These are phyloP conservation scores for Sporothrix brasiliensis DNA, from an alignment of 2,329 filamentous ascomycete genomes.

Conservation along the genomic window DNA sequence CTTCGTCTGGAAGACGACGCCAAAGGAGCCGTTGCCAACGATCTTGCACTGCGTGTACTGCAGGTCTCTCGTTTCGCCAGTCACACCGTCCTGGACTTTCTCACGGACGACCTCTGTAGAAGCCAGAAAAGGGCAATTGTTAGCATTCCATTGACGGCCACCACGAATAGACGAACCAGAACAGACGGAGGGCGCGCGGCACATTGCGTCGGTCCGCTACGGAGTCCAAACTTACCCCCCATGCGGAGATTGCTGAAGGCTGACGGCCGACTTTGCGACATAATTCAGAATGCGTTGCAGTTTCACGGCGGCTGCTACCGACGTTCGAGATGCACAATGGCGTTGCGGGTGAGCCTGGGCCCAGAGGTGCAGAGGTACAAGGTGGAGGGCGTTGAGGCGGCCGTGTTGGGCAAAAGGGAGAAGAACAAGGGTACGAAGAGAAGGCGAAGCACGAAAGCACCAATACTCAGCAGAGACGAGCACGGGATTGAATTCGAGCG, in stretches of 20 bases:
- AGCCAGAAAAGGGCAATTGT: slow-evolving; percentile 32
- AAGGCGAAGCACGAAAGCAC: neutral
- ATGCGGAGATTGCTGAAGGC: slow-evolving; percentile 87
- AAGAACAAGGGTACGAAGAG: neutral
- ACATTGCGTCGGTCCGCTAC: neutral
- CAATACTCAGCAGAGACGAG: neutral
- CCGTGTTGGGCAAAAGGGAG: slow-evolving; percentile 43
- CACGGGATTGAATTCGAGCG: neutral
- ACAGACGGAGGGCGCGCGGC: neutral
- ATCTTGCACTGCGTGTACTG: slow-evolving; percentile 99
- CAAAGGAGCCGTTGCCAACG: slow-evolving; percentile 97
- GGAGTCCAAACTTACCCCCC: slow-evolving; percentile 74
- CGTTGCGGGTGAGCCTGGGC: slow-evolving; percentile 33
- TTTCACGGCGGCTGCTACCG: slow-evolving; percentile 38
- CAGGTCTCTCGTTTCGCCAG: slow-evolving; percentile 93
- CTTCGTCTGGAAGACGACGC: slow-evolving; percentile 98
- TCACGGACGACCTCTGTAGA: slow-evolving; percentile 89
- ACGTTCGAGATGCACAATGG: slow-evolving; percentile 32
- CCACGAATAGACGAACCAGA: neutral
- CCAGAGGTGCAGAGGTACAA: slow-evolving; percentile 33
- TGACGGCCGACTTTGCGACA: slow-evolving; percentile 91
- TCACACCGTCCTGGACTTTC: slow-evolving; percentile 97
- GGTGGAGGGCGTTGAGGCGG: slow-evolving; percentile 38
- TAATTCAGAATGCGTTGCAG: slow-evolving; percentile 46
- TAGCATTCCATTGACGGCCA: slow-evolving; percentile 2